A percentile compares a stretch with the other conserved stretches of the same genome.
Evolutionary conservation across 2,329 filamentous ascomycete genomes (phyloP).

Genomic region (Fusarium begoniae): DNA sequence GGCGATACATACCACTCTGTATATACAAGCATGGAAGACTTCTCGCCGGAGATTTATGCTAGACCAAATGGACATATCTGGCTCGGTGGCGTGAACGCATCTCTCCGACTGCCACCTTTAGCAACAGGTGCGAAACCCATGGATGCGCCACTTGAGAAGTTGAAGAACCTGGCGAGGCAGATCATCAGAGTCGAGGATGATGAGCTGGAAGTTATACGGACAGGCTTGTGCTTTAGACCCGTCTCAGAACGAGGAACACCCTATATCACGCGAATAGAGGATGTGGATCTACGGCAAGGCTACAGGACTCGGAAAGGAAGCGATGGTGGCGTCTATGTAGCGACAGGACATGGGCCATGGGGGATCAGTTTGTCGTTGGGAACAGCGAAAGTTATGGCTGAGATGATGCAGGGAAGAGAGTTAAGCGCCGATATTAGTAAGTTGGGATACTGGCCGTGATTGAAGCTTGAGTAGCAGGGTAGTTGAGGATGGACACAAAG

Average conservation of each 20-base stretch:
- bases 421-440: slow-evolving; percentile 66
- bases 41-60: slow-evolving; percentile 77
- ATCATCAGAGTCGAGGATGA: slow-evolving; percentile 56
- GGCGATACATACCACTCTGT: slow-evolving; percentile 72
- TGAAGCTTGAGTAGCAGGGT: background rate
- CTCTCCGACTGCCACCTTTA: slow-evolving; percentile 66
- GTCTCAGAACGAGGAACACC: slow-evolving; percentile 71
- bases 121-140: slow-evolving; percentile 32
- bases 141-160: slow-evolving; percentile 52
- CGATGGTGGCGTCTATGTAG: slow-evolving; percentile 74
- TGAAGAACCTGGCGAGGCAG: slow-evolving; percentile 59
- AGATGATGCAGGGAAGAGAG: slow-evolving; percentile 70
- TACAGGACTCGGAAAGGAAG: slow-evolving; percentile 52
- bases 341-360: slow-evolving; percentile 81
- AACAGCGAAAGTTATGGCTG: slow-evolving; percentile 75
- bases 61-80: slow-evolving; percentile 75
- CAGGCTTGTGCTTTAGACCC: slow-evolving; percentile 78
- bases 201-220: slow-evolving; percentile 69
- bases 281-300: slow-evolving; percentile 62
- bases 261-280: slow-evolving; percentile 66
- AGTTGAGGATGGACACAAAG: background rate
- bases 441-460: slow-evolving; percentile 28
- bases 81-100: slow-evolving; percentile 75
- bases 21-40: slow-evolving; percentile 69
- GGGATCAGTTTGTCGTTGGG: slow-evolving; percentile 72